A percentile compares a stretch with the other conserved stretches of the same genome.
Conservation (phyloP, 495 filamentous ascomycete species). For the Parathielavia hyrcaniae region DNA sequence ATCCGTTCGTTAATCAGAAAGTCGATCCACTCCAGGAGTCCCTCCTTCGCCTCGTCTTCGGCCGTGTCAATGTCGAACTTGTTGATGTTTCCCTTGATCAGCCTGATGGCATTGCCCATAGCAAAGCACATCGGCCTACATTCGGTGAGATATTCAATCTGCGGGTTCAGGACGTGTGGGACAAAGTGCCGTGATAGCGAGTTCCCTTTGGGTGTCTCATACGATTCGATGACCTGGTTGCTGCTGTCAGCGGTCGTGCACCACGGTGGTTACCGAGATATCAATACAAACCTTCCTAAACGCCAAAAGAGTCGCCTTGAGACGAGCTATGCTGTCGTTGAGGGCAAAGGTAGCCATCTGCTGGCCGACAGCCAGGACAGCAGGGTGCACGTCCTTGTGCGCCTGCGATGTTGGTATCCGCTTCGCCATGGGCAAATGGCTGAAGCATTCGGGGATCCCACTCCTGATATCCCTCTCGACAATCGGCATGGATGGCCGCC, state of each 20-base stretch:
- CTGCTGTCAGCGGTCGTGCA: constrained; percentile 8
- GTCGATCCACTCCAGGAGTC: constrained; percentile 75
- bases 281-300: constrained; percentile 68
- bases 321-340: constrained; percentile 82
- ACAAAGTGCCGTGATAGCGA: constrained; percentile 86
- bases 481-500: constrained; percentile 39
- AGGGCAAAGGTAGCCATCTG: constrained; percentile 86
- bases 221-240: constrained; percentile 75
- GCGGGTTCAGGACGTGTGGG: constrained; percentile 82
- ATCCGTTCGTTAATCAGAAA: constrained; percentile 85
- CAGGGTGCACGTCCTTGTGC: constrained; percentile 83
- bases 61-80: constrained; percentile 75
- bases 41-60: constrained; percentile 68
- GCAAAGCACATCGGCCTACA: constrained; percentile 88
- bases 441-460: constrained; percentile 63
- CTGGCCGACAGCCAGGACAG: constrained; percentile 75
- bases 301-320: constrained; percentile 77
- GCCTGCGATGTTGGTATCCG: constrained; percentile 67
- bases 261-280: neutral
- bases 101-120: constrained; percentile 93
- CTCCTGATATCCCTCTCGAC: constrained; percentile 42
- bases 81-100: constrained; percentile 82
- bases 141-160: constrained; percentile 88
- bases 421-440: constrained; percentile 75
- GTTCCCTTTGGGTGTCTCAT: constrained; percentile 75